Evolutionary conservation across 495 filamentous ascomycete genomes (phyloP).

Genomic region (Durotheca rogersii): DNA sequence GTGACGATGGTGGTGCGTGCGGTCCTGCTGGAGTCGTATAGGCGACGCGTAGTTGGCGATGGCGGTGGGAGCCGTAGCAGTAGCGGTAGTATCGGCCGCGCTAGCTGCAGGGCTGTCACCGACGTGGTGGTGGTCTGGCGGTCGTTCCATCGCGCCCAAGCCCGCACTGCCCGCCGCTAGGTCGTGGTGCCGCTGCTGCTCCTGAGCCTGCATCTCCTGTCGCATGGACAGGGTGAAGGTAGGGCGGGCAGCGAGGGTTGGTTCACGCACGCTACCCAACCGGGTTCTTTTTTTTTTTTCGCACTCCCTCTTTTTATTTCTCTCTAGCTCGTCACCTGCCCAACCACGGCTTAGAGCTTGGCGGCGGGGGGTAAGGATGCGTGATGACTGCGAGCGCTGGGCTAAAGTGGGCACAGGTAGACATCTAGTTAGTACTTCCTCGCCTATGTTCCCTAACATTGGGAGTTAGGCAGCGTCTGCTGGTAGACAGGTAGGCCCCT

Average conservation of each 20-base stretch:
- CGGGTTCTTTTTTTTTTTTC: too few relatives aligned
- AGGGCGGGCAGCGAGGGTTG: neutral
- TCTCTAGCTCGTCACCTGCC: too few relatives aligned
- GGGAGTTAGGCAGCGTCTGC: too few relatives aligned
- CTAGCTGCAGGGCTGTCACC: constrained; percentile 3
- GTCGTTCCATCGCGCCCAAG: constrained; percentile 11
- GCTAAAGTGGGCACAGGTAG: too few relatives aligned
- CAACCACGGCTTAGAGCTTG: too few relatives aligned
- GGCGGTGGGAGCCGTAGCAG: neutral
- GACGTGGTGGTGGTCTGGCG: constrained; percentile 11
- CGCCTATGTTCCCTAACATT: too few relatives aligned
- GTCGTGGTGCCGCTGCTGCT: constrained; percentile 11
- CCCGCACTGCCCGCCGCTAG: constrained; percentile 6
- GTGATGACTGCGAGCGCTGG: too few relatives aligned
- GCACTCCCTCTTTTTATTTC: too few relatives aligned
- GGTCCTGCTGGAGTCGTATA: neutral
- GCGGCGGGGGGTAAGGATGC: too few relatives aligned
- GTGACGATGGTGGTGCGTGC: too few relatives aligned
- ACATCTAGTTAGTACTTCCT: too few relatives aligned
- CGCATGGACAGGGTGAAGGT: constrained; percentile 7
- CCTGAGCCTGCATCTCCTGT: neutral
- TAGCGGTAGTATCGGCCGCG: neutral
- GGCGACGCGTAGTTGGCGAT: neutral
- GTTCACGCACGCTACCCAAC: neutral
- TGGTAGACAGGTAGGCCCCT: neutral